Percentiles rank a stretch among this genome's conserved stretches.
These are phyloP conservation scores for Zizania palustris DNA, from an alignment of 202 grass and related monocot species.

Conservation along the genomic window DNA sequence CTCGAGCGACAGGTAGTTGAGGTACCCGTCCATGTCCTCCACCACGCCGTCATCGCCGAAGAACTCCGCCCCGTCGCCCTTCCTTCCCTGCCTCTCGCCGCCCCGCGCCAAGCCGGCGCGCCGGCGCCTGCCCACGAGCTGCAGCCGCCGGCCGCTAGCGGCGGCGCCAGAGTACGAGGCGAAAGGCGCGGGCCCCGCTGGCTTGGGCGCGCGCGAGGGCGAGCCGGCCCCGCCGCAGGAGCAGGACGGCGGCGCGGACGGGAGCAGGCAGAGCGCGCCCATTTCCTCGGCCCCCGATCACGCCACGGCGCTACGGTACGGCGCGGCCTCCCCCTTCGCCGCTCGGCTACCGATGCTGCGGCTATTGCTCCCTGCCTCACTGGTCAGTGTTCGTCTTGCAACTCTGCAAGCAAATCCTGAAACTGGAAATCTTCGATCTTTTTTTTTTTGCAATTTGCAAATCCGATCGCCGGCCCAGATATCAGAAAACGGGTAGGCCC, in stretches of 20 bases:
- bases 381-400: conserved; percentile 15
- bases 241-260: conserved; percentile 34
- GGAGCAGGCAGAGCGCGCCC: conserved; percentile 52
- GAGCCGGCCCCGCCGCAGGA: neutral
- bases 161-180: neutral
- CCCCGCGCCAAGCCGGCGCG: conserved; percentile 13
- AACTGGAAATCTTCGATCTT: neutral
- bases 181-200: neutral
- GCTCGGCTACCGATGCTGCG: conserved; percentile 7
- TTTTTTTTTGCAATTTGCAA: neutral
- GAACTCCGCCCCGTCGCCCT: conserved; percentile 51
- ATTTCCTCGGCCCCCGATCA: conserved; percentile 23
- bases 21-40: conserved; percentile 93
- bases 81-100: conserved; percentile 12
- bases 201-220: neutral
- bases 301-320: neutral
- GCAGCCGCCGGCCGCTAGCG: neutral
- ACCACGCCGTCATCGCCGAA: conserved; percentile 77
- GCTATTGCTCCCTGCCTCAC: no score
- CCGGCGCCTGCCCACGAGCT: neutral
- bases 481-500: neutral
- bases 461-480: neutral
- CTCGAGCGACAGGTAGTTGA: conserved; percentile 91
- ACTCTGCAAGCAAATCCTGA: neutral
- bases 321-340: neutral